Conservation (phyloP, 2,329 filamentous ascomycete genomes). For the Talaromyces sp. region DNA sequence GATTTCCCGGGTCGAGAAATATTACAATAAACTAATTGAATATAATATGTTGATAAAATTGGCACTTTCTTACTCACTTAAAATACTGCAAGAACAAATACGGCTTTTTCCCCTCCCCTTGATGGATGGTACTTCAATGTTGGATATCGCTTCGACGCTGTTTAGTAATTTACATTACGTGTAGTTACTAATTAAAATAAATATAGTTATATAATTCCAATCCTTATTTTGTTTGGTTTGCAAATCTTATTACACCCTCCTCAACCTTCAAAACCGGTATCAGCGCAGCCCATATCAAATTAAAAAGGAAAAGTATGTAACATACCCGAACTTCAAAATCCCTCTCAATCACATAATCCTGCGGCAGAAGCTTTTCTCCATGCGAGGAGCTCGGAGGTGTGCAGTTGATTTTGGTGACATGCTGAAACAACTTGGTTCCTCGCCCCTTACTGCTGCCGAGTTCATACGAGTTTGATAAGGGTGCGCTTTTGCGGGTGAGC, state of each 20-base stretch:
- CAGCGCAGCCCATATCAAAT: neutral
- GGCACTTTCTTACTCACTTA: too few species aligned
- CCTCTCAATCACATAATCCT: neutral
- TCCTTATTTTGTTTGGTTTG: neutral
- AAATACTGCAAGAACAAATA: too few species aligned
- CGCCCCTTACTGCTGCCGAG: neutral
- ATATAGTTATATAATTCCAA: neutral
- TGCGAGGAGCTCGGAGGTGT: neutral
- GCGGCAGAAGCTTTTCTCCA: neutral
- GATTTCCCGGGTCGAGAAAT: too few species aligned
- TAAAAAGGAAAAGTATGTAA: too few species aligned
- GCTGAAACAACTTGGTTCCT: neutral
- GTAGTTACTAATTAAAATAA: neutral
- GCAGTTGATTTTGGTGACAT: neutral
- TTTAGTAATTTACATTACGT: too few species aligned
- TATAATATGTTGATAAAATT: too few species aligned
- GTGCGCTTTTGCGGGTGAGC: conserved; percentile 14
- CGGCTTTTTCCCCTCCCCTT: too few species aligned
- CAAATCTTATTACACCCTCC: neutral
- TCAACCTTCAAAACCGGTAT: neutral
- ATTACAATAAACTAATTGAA: too few species aligned
- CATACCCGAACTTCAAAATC: neutral
- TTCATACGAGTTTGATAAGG: neutral
- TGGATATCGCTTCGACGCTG: too few species aligned
- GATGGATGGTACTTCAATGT: too few species aligned